Conservation (phyloP, 1,139 yeast genomes). For the Geotrichum australiense region DNA sequence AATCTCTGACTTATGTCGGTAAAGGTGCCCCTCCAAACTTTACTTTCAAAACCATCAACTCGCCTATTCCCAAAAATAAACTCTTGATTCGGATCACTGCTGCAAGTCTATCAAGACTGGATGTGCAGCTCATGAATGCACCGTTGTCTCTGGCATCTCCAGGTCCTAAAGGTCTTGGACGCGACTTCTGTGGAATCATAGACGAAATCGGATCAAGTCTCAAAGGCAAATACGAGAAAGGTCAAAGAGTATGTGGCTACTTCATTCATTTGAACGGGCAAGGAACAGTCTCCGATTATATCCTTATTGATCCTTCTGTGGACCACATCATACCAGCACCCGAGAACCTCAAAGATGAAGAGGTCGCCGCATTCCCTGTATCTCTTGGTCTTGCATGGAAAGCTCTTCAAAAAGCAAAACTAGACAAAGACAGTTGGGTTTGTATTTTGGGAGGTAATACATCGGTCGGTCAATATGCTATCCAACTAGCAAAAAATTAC, state of each 20-base stretch:
- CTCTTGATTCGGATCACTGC: constrained; percentile 53
- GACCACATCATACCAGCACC: constrained; percentile 44
- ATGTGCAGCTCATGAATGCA: constrained; percentile 43
- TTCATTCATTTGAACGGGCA: constrained; percentile 36
- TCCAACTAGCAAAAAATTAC: constrained; percentile 49
- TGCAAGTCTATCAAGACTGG: constrained; percentile 65
- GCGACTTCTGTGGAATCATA: constrained; percentile 63
- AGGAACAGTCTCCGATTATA: constrained; percentile 49
- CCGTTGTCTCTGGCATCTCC: constrained; percentile 35
- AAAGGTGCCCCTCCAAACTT: constrained; percentile 24
- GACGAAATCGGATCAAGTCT: constrained; percentile 49
- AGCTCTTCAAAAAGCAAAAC: constrained; percentile 36
- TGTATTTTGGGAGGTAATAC: constrained; percentile 70
- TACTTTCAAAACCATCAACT: constrained; percentile 38
- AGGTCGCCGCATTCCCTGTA: constrained; percentile 55
- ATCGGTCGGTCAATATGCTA: constrained; percentile 54
- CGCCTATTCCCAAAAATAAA: constrained; percentile 40
- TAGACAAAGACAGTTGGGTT: constrained; percentile 34
- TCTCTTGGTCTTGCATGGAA: constrained; percentile 53
- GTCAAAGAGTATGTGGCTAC: constrained; percentile 62
- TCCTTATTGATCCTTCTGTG: constrained; percentile 39
- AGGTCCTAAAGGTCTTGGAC: constrained; percentile 51
- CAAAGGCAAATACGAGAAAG: constrained; percentile 39
- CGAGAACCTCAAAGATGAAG: constrained; percentile 39
- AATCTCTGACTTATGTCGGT: constrained; percentile 24